A percentile compares a stretch with the other conserved stretches of the same genome.
Evolutionary conservation across 2,329 filamentous ascomycete species (phyloP).

Genomic region (Trichoderma guizhouense): DNA sequence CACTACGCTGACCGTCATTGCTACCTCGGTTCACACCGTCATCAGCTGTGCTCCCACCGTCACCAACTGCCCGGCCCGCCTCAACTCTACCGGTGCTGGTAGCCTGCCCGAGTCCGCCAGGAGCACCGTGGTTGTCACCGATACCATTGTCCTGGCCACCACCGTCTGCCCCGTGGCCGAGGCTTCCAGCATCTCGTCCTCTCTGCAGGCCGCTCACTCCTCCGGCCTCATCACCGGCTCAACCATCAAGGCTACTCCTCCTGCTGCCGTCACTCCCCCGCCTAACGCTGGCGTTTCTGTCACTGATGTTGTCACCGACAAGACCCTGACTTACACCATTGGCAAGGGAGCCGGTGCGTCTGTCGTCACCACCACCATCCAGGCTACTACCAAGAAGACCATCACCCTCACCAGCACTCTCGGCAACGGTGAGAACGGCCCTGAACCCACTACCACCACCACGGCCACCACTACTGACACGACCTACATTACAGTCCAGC

Average conservation of each 20-base stretch:
- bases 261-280: conserved; percentile 23
- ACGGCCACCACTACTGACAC: conserved; percentile 38
- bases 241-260: conserved; percentile 32
- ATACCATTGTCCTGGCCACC: conserved; percentile 39
- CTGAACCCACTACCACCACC: conserved; percentile 36
- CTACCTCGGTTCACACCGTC: conserved; percentile 55
- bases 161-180: conserved; percentile 46
- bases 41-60: conserved; percentile 56
- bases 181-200: conserved; percentile 39
- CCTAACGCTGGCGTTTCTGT: conserved; percentile 24
- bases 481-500: conserved; percentile 33
- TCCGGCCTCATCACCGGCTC: conserved; percentile 38
- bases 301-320: conserved; percentile 31
- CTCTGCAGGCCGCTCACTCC: conserved; percentile 36
- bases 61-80: conserved; percentile 50
- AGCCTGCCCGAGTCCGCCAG: conserved; percentile 36
- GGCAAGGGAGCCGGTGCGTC: conserved; percentile 28
- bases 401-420: conserved; percentile 29
- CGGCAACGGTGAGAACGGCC: conserved; percentile 9
- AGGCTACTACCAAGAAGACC: conserved; percentile 41
- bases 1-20: conserved; percentile 49
- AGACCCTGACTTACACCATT: conserved; percentile 35
- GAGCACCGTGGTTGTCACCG: conserved; percentile 35
- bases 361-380: conserved; percentile 43
- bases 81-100: conserved; percentile 31